These are phyloP conservation scores for Coemansia sp. DNA, from an alignment of 192 early-diverging fungal genomes.

Conservation along the genomic window DNA sequence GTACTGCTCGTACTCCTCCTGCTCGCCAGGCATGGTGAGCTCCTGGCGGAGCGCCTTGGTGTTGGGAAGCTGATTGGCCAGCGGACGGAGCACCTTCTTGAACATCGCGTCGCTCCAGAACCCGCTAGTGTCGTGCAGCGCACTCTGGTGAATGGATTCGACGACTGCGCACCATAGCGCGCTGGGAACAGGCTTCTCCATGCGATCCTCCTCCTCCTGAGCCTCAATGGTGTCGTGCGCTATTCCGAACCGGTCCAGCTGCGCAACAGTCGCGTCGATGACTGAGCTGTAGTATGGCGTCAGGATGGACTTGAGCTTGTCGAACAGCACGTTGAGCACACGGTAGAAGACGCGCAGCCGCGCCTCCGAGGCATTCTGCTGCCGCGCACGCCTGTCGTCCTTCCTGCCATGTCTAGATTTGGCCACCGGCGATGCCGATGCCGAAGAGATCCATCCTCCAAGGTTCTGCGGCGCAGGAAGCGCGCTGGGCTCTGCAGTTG, in stretches of 20 bases:
- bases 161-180: conserved; percentile 73
- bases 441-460: not conserved
- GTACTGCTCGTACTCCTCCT: conserved; percentile 43
- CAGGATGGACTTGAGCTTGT: conserved; percentile 61
- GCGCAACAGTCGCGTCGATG: conserved; percentile 64
- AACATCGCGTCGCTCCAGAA: conserved; percentile 75
- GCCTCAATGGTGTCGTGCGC: conserved; percentile 31
- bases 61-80: conserved; percentile 74
- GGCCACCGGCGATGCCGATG: conserved; percentile 49
- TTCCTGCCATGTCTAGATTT: not conserved
- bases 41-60: conserved; percentile 34
- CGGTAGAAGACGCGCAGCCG: conserved; percentile 48
- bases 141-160: conserved; percentile 64
- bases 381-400: conserved; percentile 31
- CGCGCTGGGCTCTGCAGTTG: conserved; percentile 13
- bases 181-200: conserved; percentile 50
- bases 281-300: conserved; percentile 79
- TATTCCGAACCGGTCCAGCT: conserved; percentile 57
- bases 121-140: conserved; percentile 62
- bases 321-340: conserved; percentile 35
- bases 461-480: conserved; percentile 5
- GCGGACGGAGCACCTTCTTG: conserved; percentile 67
- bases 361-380: conserved; percentile 29
- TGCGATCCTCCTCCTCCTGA: conserved; percentile 44
- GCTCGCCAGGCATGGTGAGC: not conserved